Evolutionary conservation across 257 asterid species (phyloP), one percentile per base, ranked within the genome.

Genomic region (Solanum pennellii): DNA sequence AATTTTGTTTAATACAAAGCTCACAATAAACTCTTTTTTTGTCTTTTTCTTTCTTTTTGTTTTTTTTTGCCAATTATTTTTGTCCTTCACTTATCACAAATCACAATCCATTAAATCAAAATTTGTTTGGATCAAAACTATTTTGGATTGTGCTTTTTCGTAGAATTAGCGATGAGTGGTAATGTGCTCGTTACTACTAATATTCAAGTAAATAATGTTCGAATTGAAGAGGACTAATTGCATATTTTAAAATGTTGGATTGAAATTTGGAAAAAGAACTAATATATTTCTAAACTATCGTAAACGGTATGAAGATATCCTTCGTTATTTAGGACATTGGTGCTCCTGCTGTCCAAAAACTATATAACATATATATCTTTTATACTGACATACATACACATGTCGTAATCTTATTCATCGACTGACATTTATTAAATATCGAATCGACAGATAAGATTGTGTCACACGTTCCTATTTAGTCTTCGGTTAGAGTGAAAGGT

Each of bases 281-380:
- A 33, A 33, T 33, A 33, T 33, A 33, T 3, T 3, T 33, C 35
- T 3, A 33, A 33, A 33, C 3, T 33, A 33, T 33, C 35, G 35
- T 33, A 33, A 37, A 5, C 0, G 1, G 39, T 37, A 5, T 0
- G 39, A 6, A 37, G 7, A 37, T 37, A 37, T 5, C 1, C 7
- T 37, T 5, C 7, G 39, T 37, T 37, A 5, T 35, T 35, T 35
- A 6, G 39, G 7, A 35, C 1, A 35, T 37, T 37, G 1, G 7
- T 35, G 7, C 0, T 0, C 1, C 0, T 35, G 39, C 7, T 5
- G 1, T 35, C 1, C 0, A 35, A 37, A 6, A 6, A 37, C 7
- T 37, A 37, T 6, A 37, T 5, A 37, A 6, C 7, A 37, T 37
- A 37, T 37, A 37, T 37, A 6, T 37, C 39, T 1, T 37, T 5